Percentiles rank a stretch among this genome's conserved stretches.
phyloP scores from a whole-genome alignment of 164 flowering plant genomes.

The Tinospora cordifolia region DNA sequence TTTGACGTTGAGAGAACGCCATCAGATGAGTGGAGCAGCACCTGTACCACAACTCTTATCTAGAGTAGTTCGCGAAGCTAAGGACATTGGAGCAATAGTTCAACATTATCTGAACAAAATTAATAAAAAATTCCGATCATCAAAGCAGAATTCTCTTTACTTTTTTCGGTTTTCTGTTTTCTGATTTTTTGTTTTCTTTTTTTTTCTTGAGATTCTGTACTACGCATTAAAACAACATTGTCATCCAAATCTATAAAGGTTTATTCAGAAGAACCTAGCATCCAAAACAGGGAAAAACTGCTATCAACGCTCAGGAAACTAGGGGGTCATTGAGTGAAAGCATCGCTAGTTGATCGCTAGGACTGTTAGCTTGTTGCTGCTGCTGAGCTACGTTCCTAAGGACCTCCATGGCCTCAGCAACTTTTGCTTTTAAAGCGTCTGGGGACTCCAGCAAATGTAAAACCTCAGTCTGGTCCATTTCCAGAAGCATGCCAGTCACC shows the following conservation, averaged over 20 bases:
- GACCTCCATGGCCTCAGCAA: slow-evolving; percentile 76
- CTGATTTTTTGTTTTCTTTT: too few species aligned
- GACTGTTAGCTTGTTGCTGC: slow-evolving; percentile 36
- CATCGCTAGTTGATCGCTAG: slow-evolving; percentile 51
- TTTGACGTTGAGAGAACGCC: too few species aligned
- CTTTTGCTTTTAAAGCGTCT: slow-evolving; percentile 68
- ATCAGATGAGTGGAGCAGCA: too few species aligned
- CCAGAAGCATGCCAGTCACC: slow-evolving; percentile 83
- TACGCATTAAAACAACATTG: not conserved
- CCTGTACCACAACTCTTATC: too few species aligned
- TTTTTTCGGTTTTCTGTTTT: not conserved
- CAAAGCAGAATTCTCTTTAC: not conserved
- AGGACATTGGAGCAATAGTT: too few species aligned
- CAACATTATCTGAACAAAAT: too few species aligned
- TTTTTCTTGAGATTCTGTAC: not conserved
- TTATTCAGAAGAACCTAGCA: not conserved
- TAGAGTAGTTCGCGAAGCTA: too few species aligned
- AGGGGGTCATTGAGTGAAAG: slow-evolving; percentile 42
- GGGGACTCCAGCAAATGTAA: slow-evolving; percentile 78
- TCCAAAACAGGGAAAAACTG: not conserved
- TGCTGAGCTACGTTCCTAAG: slow-evolving; percentile 53
- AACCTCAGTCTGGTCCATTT: slow-evolving; percentile 87
- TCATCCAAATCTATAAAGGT: not conserved
- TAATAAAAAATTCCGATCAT: not conserved
- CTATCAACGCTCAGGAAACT: not conserved